Evolutionary conservation across 1,139 yeast species (phyloP), one percentile per base, ranked within the genome.

Genomic region (Candida labiduridarum): DNA sequence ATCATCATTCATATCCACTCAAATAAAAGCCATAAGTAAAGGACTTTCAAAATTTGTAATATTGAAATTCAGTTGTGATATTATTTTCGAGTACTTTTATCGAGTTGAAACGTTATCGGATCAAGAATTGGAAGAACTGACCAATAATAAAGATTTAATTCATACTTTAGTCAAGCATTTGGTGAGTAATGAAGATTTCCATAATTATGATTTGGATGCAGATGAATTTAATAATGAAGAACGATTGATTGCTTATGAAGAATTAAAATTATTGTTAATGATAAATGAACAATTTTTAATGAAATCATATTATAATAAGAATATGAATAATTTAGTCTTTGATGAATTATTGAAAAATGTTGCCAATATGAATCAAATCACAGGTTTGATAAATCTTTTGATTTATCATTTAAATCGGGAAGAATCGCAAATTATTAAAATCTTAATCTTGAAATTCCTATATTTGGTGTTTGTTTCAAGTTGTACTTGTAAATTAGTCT

Each of bases 231-330:
- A 80, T 42, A 82, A 82, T 47, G 89, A 83, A 52, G 85, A 84
- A 56, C 79, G 85, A 44, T 59, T 72, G n/a, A 78, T 80, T 52
- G 88, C 89, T 48, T 84, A 84, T 56, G 83, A 89, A 40, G 84
- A 85, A 58, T 86, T 90, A 70, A 86, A 86, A 60, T 71, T 89
- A n/a, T 66, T 90, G 9, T 71, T 91, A 44, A 82, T 89, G 2
- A 72, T 91, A 18, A 90, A 90, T 64, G 97, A 91, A 63, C 97
- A 91, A 64, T 91, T 83, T 64, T 80, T 91, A 80, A 86, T 89
- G 83, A 76, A 76, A 42, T 78, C 82, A 29, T 76, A 71, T 55
- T 63, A 6, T 25, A 39, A 35, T 35, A 41, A 42, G 14, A 14
- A 12, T 6, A 60, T 74, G 33, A 67, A 69, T 44, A 82, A 83